Evolutionary conservation across 768 basidiomycete genomes (phyloP), one percentile per base, ranked within the genome.

Genomic region (Mycena haematopus): DNA sequence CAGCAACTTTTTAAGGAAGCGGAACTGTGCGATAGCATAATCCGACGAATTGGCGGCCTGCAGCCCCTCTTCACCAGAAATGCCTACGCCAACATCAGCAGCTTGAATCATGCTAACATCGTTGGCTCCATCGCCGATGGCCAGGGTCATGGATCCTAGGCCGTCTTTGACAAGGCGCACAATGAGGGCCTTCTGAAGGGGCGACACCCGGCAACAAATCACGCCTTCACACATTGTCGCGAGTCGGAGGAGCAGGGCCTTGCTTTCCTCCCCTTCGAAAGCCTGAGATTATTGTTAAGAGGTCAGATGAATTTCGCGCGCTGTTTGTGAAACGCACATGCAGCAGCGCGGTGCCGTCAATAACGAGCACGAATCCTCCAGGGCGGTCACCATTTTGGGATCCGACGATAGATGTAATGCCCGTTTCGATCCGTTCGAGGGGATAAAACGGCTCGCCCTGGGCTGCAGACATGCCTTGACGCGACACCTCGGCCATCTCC

Each of bases 31-130:
- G 71, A 99, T 97, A 0, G 96, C 94, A 75, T 99, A 99, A 75
- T 99, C 97, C n/a, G 95, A 96, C 45, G 96, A 90, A 77, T 99
- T 99, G 77, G 97, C 97, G 25, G 97, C 97, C 74, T 99, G 97
- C 11, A 99, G 78, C 70, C 97, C 97, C 71, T 99, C 97, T 73
- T 98, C 96, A 42, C 97, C 97, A 9, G 91, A 89, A 63, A 99
- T 98, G 65, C 97, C 97, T 60, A 99, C 88, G 56, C 97, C 97
- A 47, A 99, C 92, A 76, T 99, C 94, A 31, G 97, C 97, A 58
- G 96, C 95, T 81, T 86, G 96, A 59, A 98, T 99, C 96, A 99
- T 98, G 79, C 94, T 97, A 69, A 98, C 96, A 74, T 99, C 96
- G 74, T 99, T 99, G 47, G 97, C 97, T 56, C 97, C 97, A 70